Evolutionary conservation across 73 alveolate genomes (phyloP).

Genomic region (Tetrahymena thermophila): DNA sequence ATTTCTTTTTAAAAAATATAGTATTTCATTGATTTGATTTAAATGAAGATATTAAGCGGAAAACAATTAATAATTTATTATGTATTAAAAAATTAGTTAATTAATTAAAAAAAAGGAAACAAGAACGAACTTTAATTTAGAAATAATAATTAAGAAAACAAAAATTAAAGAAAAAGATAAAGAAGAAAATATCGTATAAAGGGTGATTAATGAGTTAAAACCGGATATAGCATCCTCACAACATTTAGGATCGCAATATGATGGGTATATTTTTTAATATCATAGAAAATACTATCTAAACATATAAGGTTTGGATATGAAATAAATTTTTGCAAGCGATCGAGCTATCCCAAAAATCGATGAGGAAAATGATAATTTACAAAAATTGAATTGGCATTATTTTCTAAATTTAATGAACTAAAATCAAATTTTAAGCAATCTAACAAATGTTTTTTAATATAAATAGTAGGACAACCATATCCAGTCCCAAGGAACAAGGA

Average conservation of each 20-base stretch:
- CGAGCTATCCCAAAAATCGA: neutral
- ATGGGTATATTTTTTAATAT: neutral
- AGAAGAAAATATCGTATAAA: neutral
- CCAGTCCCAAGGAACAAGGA: neutral
- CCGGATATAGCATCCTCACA: neutral
- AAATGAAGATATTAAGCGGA: neutral
- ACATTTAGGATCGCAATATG: neutral
- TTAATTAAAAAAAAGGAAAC: neutral
- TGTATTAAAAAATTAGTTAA: neutral
- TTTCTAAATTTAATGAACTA: neutral
- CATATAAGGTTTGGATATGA: neutral
- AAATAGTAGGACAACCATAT: neutral
- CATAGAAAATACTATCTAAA: neutral
- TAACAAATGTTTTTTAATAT: neutral
- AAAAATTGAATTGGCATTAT: neutral
- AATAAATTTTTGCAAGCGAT: neutral
- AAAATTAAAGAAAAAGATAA: neutral
- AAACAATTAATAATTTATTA: neutral
- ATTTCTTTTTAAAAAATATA: neutral
- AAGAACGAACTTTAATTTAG: neutral
- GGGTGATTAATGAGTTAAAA: neutral
- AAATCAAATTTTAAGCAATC: neutral
- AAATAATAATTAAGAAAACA: neutral
- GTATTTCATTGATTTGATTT: neutral
- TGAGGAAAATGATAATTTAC: neutral